These are phyloP conservation scores for Marasmius oreades DNA, from an alignment of 1,284 basidiomycete genomes.

Conservation along the genomic window DNA sequence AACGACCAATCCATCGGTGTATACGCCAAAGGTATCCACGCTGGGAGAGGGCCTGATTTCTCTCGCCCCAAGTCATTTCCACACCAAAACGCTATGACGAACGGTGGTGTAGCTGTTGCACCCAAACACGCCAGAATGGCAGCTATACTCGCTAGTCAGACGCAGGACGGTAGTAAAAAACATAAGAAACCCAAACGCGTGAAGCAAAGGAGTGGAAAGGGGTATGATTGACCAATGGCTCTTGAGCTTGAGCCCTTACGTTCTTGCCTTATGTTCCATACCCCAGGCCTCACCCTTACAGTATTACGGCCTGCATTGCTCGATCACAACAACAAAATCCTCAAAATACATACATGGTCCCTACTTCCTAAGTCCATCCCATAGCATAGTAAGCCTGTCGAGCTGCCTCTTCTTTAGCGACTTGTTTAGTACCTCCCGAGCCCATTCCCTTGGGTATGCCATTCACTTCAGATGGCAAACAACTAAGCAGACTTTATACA, in stretches of 20 bases:
- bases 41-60: conserved; percentile 50
- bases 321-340: too few relatives aligned
- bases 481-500: neutral
- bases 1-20: conserved; percentile 50
- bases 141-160: conserved; percentile 42
- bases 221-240: conserved; percentile 83
- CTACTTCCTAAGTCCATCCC: conserved; percentile 55
- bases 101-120: conserved; percentile 67
- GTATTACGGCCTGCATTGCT: too few relatives aligned
- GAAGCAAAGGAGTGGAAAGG: conserved; percentile 88
- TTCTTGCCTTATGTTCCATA: too few relatives aligned
- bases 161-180: conserved; percentile 67
- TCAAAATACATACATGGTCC: neutral
- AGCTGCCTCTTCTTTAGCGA: conserved; percentile 73
- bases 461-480: conserved; percentile 45
- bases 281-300: too few relatives aligned
- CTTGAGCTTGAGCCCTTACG: too few relatives aligned
- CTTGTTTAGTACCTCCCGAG: conserved; percentile 58
- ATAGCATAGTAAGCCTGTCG: conserved; percentile 63
- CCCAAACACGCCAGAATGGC: conserved; percentile 45
- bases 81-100: conserved; percentile 75
- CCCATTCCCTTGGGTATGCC: conserved; percentile 64
- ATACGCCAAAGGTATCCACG: conserved; percentile 57
- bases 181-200: conserved; percentile 82
- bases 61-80: conserved; percentile 67